These are phyloP conservation scores for Pholiota conissans DNA, from an alignment of 768 basidiomycete genomes.

Conservation along the genomic window DNA sequence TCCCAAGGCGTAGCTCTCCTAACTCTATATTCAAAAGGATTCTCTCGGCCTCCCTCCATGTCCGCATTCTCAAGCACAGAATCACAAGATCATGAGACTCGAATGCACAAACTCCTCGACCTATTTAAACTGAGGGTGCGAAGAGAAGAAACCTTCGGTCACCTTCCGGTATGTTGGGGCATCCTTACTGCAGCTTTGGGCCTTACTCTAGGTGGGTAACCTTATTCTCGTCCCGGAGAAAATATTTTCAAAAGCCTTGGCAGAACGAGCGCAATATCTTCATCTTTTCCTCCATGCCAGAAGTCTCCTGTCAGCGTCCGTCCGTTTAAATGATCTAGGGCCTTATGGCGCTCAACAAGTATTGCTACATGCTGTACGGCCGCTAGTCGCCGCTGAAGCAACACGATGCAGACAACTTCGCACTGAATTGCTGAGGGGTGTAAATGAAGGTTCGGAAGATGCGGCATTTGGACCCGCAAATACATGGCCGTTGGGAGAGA, in stretches of 20 bases:
- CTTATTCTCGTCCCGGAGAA: constrained; percentile 1
- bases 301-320: constrained; percentile 85
- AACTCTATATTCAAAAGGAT: constrained; percentile 82
- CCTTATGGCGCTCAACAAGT: constrained; percentile 93
- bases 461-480: constrained; percentile 66
- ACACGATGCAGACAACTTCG: constrained; percentile 44
- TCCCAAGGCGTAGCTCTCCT: constrained; percentile 93
- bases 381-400: constrained; percentile 60
- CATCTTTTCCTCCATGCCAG: constrained; percentile 93
- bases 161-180: constrained; percentile 92
- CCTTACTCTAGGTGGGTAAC: constrained; percentile 60
- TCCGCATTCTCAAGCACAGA: constrained; percentile 20
- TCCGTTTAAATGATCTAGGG: constrained; percentile 88
- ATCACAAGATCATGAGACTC: constrained; percentile 24
- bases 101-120: constrained; percentile 51
- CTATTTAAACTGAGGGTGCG: constrained; percentile 69
- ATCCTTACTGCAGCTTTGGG: constrained; percentile 77
- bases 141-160: constrained; percentile 67
- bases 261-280: constrained; percentile 83
- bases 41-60: constrained; percentile 54
- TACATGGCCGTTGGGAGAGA: constrained; percentile 96
- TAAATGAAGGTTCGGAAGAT: constrained; percentile 36
- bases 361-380: constrained; percentile 69
- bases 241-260: not conserved
- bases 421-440: constrained; percentile 40